Conservation (phyloP, 2,329 filamentous ascomycete genomes). For the Hypoxylon sp. region DNA sequence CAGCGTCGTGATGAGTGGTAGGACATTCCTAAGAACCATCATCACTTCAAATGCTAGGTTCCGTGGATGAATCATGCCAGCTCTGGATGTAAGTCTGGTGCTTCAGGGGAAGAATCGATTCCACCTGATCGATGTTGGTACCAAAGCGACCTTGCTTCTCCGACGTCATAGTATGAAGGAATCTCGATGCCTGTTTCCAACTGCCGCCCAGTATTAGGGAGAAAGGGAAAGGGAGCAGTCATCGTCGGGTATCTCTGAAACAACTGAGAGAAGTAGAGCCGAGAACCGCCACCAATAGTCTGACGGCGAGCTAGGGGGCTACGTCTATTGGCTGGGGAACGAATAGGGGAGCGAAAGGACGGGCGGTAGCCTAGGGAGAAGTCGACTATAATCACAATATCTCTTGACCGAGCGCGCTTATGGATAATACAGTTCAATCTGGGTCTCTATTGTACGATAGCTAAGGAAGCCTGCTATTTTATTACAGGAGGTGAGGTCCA, state of each 20-base stretch:
- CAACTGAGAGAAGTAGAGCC: slow-evolving; percentile 7
- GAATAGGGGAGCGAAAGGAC: slow-evolving; percentile 8
- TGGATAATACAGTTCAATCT: slow-evolving; percentile 15
- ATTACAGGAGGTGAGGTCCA: slow-evolving; percentile 43
- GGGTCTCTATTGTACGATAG: slow-evolving; percentile 12
- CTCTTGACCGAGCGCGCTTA: slow-evolving; percentile 29
- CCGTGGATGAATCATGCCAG: too few relatives aligned
- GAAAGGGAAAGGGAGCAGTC: slow-evolving; percentile 3
- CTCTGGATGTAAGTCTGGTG: too few relatives aligned
- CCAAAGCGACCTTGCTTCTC: not conserved
- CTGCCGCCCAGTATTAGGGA: slow-evolving; percentile 8
- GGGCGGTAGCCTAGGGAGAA: slow-evolving; percentile 1
- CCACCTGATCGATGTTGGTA: slow-evolving; percentile 3
- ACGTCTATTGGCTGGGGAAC: slow-evolving; percentile 22
- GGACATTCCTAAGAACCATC: too few relatives aligned
- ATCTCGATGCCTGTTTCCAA: not conserved
- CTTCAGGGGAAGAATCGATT: too few relatives aligned
- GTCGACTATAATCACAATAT: slow-evolving; percentile 8
- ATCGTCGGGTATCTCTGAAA: slow-evolving; percentile 16
- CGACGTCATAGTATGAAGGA: not conserved
- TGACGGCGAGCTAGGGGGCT: not conserved
- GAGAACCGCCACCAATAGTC: slow-evolving; percentile 2
- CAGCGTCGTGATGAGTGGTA: too few relatives aligned
- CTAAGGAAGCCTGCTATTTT: slow-evolving; percentile 1
- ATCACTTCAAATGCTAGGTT: too few relatives aligned